Evolutionary conservation across 108 stramenopile species (phyloP), one percentile per base, ranked within the genome.

Genomic region (Aurantiochytrium sp.): DNA sequence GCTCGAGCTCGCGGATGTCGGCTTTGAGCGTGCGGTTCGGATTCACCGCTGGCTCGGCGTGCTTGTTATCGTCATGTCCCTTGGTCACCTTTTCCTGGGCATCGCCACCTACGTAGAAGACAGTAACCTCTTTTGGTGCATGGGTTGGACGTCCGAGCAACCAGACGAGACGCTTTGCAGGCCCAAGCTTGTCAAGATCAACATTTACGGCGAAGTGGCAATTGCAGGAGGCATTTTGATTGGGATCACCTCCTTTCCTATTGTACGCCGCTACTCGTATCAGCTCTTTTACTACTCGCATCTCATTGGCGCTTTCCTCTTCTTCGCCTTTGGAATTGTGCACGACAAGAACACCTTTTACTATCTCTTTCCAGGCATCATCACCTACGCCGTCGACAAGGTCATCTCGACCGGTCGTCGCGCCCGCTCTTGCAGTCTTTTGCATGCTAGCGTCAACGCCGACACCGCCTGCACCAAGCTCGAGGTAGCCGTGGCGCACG

Each of bases 1-100:
- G 73, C 73, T 83, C n/a, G 73, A 83, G 73, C 73, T 83, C 18
- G 19, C 45, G 16, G 73, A 83, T n/a, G 73, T 83, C 28, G 73
- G 73, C 73, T 83, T 83, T 3, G 73, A 83, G 73, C 73, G 73
- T 1, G 73, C 73, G 23, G 73, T 83, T 6, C 51, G 44, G 8
- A 12, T 47, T 10, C 73, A 83, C 51, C 73, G 73, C 23, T 51
- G 44, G 49, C 73, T 83, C 51, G 73, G 73, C 23, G 44, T 47
- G 73, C 73, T 83, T n/a, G 45, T 53, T 28, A 23, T 83, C 44
- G 1, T 83, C 44, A 18, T 47, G 16, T 8, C 51, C 51, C 49
- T 53, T 0, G 0, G 8, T 6, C 73, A 83, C 51, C 5, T 23
- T 25, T 5, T 23, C 3, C 0, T 83, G 19, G 51, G 44, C 21